Percentiles rank a stretch among this genome's conserved stretches.
Evolutionary conservation across 2,329 filamentous ascomycete genomes (phyloP).

Genomic region (Cladosporium sphaerospermum): DNA sequence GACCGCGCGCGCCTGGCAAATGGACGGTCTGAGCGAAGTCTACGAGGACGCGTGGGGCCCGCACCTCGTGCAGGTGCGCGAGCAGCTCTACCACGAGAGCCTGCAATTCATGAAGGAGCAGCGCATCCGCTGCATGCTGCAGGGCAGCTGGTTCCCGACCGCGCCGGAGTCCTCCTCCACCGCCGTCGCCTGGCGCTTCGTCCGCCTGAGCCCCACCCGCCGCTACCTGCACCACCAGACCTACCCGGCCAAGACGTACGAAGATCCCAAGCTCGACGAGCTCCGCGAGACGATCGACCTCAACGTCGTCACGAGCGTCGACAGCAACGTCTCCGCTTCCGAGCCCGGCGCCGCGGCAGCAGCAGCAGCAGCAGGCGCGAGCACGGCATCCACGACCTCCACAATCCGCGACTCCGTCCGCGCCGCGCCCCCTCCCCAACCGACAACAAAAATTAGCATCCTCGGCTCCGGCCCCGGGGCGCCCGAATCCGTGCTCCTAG

Average conservation of each 20-base stretch:
- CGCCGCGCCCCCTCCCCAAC: conserved; percentile 26
- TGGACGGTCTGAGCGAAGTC: conserved; percentile 82
- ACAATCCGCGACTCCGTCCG: conserved; percentile 18
- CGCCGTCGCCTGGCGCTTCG: conserved; percentile 64
- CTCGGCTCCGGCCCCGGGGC: conserved; percentile 49
- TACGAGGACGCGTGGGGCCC: conserved; percentile 95
- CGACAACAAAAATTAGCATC: conserved; percentile 81
- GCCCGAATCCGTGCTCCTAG: conserved; percentile 66
- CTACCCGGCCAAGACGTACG: conserved; percentile 58
- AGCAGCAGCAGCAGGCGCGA: conserved; percentile 33
- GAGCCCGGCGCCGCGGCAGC: conserved; percentile 44
- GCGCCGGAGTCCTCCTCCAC: conserved; percentile 37
- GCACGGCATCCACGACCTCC: conserved; percentile 16
- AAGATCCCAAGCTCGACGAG: conserved; percentile 63
- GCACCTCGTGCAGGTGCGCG: conserved; percentile 80
- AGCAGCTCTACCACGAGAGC: conserved; percentile 84
- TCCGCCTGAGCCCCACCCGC: conserved; percentile 83
- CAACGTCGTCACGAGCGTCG: conserved; percentile 80
- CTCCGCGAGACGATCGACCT: conserved; percentile 81
- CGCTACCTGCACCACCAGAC: conserved; percentile 85
- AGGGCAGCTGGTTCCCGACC: conserved; percentile 81
- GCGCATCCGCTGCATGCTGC: conserved; percentile 78
- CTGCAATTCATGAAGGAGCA: conserved; percentile 97
- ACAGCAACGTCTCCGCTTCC: conserved; percentile 78
- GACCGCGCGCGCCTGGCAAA: conserved; percentile 76